Percentiles rank a stretch among this genome's conserved stretches.
These are phyloP conservation scores for Epichloe gansuensis DNA, from an alignment of 2,329 filamentous ascomycete genomes.

Conservation along the genomic window DNA sequence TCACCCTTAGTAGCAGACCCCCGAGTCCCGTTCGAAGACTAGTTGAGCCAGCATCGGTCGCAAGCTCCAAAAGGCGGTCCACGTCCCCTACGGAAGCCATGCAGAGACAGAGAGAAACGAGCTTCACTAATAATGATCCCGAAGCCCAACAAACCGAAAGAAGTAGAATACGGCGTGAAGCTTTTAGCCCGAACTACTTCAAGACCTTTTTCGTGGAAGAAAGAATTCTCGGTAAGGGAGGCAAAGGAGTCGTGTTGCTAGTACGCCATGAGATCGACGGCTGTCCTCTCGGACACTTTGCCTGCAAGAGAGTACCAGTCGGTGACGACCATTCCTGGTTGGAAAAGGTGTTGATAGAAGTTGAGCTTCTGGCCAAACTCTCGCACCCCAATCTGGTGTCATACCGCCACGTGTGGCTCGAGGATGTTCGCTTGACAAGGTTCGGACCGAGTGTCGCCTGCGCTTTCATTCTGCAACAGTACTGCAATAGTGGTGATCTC, in stretches of 20 bases:
- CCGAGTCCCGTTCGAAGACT: conserved; percentile 42
- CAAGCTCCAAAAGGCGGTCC: conserved; percentile 7
- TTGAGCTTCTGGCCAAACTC: conserved; percentile 80
- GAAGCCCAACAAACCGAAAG: conserved; percentile 32
- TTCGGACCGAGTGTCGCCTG: conserved; percentile 90
- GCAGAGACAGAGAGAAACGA: conserved; percentile 18
- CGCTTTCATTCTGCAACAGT: conserved; percentile 94
- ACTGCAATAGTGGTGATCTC: conserved; percentile 88
- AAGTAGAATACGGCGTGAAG: conserved; percentile 68
- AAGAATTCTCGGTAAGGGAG: conserved; percentile 71
- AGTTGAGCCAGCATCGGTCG: conserved; percentile 30
- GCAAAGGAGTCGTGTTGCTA: conserved; percentile 89
- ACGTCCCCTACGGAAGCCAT: conserved; percentile 11
- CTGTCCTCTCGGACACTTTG: conserved; percentile 78
- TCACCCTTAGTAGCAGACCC: conserved; percentile 32
- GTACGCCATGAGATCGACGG: conserved; percentile 87
- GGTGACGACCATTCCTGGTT: conserved; percentile 91
- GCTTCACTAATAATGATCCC: conserved; percentile 42
- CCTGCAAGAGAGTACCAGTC: conserved; percentile 93
- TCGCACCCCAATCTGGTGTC: conserved; percentile 93
- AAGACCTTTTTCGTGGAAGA: conserved; percentile 87
- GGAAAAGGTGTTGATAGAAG: conserved; percentile 84
- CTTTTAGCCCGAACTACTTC: conserved; percentile 90
- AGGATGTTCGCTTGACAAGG: conserved; percentile 68
- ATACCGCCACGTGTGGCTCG: conserved; percentile 94